Conservation (phyloP, 805 yeast species). For the Myxozyma lipomycoides region DNA sequence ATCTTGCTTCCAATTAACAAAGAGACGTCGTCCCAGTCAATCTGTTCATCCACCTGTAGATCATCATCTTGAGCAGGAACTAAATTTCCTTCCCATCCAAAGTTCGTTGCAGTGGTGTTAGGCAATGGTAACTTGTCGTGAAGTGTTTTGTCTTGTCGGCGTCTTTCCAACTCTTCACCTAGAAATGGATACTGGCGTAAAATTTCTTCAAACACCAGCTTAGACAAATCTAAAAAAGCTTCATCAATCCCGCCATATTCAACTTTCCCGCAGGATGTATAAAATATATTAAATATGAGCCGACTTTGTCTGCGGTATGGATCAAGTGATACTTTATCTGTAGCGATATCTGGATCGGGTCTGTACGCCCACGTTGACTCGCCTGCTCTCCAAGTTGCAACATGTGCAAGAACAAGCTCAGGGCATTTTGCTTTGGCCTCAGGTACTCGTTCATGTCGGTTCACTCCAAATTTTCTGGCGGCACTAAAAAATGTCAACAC, state of each 20-base stretch:
- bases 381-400: slow-evolving; percentile 89
- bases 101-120: slow-evolving; percentile 34
- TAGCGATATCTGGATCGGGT: slow-evolving; percentile 49
- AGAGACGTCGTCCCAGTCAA: slow-evolving; percentile 80
- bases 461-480: slow-evolving; percentile 78
- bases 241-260: slow-evolving; percentile 98
- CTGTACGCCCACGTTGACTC: slow-evolving; percentile 77
- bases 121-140: slow-evolving; percentile 45
- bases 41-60: slow-evolving; percentile 22
- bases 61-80: slow-evolving; percentile 30
- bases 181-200: slow-evolving; percentile 49
- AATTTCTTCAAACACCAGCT: slow-evolving; percentile 48
- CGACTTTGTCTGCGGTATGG: slow-evolving; percentile 87
- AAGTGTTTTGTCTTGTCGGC: slow-evolving; percentile 1
- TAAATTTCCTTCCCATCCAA: slow-evolving; percentile 36
- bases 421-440: slow-evolving; percentile 77
- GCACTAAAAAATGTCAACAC: slow-evolving; percentile 51
- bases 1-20: slow-evolving; percentile 63
- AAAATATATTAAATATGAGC: slow-evolving; percentile 63
- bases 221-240: slow-evolving; percentile 79
- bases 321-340: slow-evolving; percentile 82
- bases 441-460: slow-evolving; percentile 67
- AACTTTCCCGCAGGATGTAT: slow-evolving; percentile 56
- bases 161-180: slow-evolving; percentile 1
- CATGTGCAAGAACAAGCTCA: slow-evolving; percentile 71